Evolutionary conservation across 176 grass and related monocot genomes (phyloP), one percentile per base, ranked within the genome.

Genomic region (Zoysia japonica): DNA sequence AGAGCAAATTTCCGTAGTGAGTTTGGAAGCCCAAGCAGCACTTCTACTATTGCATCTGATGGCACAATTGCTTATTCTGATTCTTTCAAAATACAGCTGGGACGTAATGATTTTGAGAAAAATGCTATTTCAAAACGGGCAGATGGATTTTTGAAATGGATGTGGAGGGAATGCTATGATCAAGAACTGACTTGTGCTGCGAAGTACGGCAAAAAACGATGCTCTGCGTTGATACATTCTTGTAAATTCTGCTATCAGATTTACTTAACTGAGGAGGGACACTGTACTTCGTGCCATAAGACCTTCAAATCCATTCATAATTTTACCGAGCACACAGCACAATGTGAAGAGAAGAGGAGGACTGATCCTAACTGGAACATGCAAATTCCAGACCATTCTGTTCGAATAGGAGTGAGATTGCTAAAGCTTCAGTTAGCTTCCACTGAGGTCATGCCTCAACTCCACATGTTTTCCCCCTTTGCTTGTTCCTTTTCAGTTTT

Each of bases 221-320:
- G 88, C 74, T 79, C 78, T 69, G 79, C 89, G 45, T 64, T 95
- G 71, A 65, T 99, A 48, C 68, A 62, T 65, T 78, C 79, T 68
- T 99, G 96, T 82, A 78, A 84, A 80, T 64, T 57, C 79, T 99
- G 96, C 86, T 95, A 89, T 82, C 85, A 85, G 60, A 93, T 91
- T 76, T 88, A 88, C 68, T 70, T 99, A 68, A 61, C 82, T 57
- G 96, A 95, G 84, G 96, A 95, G 83, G 87, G 84, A 20, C 96
- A 99, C 75, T 99, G 96, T 74, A 53, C 71, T 93, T 89, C 81
- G 19, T 99, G 96, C 83, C 96, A 99, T 75, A 87, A 88, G 76
- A 90, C 79, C 69, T 95, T 99, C 65, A 99, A 89, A 81, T 78
- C 81, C 55, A 85, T 91, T 88, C 70, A 84, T 47, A 87, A 79